Evolutionary conservation across 1,139 yeast genomes (phyloP), one percentile per base, ranked within the genome.

Genomic region (Saccharomyces pastorianus): DNA sequence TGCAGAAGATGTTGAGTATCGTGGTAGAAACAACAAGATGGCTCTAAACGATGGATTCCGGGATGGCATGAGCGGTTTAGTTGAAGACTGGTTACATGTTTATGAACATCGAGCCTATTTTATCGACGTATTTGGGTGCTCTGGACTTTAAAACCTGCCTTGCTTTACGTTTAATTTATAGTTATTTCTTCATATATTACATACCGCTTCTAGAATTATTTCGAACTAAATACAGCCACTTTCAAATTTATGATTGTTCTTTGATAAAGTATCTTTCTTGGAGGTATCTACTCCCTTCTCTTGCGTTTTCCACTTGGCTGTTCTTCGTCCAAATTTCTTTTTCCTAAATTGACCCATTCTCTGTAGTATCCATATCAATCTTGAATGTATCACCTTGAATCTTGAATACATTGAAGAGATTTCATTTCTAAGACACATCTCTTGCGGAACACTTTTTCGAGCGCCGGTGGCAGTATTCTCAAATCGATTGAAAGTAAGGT

Each of bases 1-100:
- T 1, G 70, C 72, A 1, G 58, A 66, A 2, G 74, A 76, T 56
- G 59, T 82, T 23, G 62, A 63, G n/a, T 71, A 66, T 51, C 56
- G 58, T 32, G 75, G 75, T 7, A 51, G 32, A 38, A 41, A 49
- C 7, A 55, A 53, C 28, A 42, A 42, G 6, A 44, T 48, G 8
- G 17, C 51, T n/a, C 44, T 51, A 6, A 48, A 52, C 17, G 26
- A 34, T 13, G 48, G 51, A 6, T 20, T 48, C 1, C 50, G 48
- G 6, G 41, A 34, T 2, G 26, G 38, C 3, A 44, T 59, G 13
- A 50, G 52, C 4, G 60, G 55, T 6, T 48, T 54, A 6, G 56
- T 59, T 11, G 62, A 62, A 44, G 58, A 58, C 31, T 57, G 62
- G 61, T 53, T 66, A 6, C 69, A 65, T 52, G 60, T 64, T 28